Percentiles rank a stretch among this genome's conserved stretches.
Evolutionary conservation across 805 yeast species (phyloP).

Genomic region (Candida silvicultrix): DNA sequence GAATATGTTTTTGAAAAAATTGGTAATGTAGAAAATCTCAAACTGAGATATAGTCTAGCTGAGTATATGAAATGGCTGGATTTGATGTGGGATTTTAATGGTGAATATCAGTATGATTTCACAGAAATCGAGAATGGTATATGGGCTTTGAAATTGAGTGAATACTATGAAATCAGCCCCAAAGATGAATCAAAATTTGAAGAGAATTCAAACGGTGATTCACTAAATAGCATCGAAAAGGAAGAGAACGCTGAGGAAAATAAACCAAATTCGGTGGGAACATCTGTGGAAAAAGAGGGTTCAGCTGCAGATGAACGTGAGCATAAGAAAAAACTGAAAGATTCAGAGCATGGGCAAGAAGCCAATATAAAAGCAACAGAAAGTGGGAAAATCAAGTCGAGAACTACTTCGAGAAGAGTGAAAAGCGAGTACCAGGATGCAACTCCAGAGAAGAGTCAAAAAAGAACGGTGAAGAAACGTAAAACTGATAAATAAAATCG

Average conservation of each 20-base stretch:
- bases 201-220: too few species aligned
- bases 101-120: slow-evolving; percentile 7
- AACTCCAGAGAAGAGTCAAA: too few species aligned
- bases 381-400: neutral
- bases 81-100: slow-evolving; percentile 10
- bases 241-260: too few species aligned
- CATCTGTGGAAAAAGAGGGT: too few species aligned
- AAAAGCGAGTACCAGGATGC: neutral
- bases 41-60: slow-evolving; percentile 15
- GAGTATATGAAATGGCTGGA: slow-evolving; percentile 15
- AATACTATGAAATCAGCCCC: neutral
- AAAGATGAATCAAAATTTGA: neutral
- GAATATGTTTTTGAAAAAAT: slow-evolving; percentile 6
- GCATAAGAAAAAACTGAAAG: neutral
- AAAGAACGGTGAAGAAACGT: neutral
- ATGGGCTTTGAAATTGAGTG: slow-evolving; percentile 14
- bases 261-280: too few species aligned
- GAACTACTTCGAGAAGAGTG: neutral
- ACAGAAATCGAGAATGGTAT: slow-evolving; percentile 17
- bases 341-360: neutral
- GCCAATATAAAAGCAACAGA: neutral
- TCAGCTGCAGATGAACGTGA: too few species aligned
- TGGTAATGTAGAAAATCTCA: slow-evolving; percentile 3
- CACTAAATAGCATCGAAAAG: too few species aligned
- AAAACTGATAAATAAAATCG: too few species aligned